Conservation (phyloP, 768 basidiomycete species). For the Pulveroboletus sp. region DNA sequence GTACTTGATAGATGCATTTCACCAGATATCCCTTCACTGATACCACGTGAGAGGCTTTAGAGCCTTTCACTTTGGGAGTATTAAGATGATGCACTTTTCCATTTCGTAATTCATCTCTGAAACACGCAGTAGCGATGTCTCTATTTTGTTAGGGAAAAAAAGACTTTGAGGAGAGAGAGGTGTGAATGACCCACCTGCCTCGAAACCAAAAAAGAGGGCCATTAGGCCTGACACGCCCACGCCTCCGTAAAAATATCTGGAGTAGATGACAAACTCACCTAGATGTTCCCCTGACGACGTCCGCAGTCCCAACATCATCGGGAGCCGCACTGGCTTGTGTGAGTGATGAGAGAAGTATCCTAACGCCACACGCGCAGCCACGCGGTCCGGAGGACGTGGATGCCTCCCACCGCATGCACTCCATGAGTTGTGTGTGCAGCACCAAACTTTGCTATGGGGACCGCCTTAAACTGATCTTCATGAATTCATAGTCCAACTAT, state of each 20-base stretch:
- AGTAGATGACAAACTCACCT: conserved; percentile 49
- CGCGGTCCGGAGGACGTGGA: conserved; percentile 38
- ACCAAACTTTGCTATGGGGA: conserved; percentile 63
- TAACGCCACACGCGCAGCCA: background rate
- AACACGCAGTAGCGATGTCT: background rate
- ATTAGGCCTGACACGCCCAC: conserved; percentile 45
- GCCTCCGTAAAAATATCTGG: conserved; percentile 44
- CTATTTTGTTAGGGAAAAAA: no score
- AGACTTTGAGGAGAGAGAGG: background rate
- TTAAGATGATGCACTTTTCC: background rate
- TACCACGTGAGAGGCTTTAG: no score
- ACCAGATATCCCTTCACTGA: no score
- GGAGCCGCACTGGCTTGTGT: conserved; percentile 39
- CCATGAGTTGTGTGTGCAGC: conserved; percentile 59
- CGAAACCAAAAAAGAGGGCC: background rate
- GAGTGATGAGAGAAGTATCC: background rate
- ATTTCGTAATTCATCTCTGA: background rate
- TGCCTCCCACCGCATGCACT: conserved; percentile 64
- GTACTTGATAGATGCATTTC: no score
- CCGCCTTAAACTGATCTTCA: conserved; percentile 59
- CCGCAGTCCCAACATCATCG: conserved; percentile 54
- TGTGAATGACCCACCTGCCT: background rate
- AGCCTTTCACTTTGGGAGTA: no score
- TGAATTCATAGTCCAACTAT: conserved; percentile 82
- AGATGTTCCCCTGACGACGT: conserved; percentile 52